Evolutionary conservation across 2,329 filamentous ascomycete species (phyloP).

Genomic region (Xylaria digitata): DNA sequence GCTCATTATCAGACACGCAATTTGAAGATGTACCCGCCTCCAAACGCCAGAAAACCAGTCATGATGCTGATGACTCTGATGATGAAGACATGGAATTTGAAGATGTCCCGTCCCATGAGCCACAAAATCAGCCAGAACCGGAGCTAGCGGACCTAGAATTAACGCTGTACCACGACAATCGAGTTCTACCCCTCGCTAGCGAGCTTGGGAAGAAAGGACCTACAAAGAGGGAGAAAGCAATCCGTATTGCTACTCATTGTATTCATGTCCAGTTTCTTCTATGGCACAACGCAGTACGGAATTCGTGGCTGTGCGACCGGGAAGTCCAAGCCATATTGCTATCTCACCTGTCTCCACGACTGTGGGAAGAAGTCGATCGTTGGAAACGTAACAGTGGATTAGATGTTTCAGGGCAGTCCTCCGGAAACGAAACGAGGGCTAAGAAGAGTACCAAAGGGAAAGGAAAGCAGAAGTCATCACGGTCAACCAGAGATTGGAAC

Average conservation of each 20-base stretch:
- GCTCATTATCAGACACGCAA: slow-evolving; percentile 67
- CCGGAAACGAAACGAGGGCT: slow-evolving; percentile 51
- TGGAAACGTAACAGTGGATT: slow-evolving; percentile 78
- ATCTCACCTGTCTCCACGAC: slow-evolving; percentile 73
- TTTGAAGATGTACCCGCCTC: slow-evolving; percentile 62
- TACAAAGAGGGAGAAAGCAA: slow-evolving; percentile 83
- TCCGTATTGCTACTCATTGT: slow-evolving; percentile 83
- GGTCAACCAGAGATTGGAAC: slow-evolving; percentile 74
- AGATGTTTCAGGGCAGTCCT: slow-evolving; percentile 54
- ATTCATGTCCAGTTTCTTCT: slow-evolving; percentile 89
- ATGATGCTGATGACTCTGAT: slow-evolving; percentile 51
- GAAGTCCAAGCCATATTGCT: slow-evolving; percentile 81
- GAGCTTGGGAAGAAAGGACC: slow-evolving; percentile 82
- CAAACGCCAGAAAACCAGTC: slow-evolving; percentile 55
- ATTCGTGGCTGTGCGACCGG: slow-evolving; percentile 83
- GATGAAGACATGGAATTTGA: slow-evolving; percentile 71
- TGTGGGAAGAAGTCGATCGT: slow-evolving; percentile 78
- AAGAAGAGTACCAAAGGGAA: slow-evolving; percentile 54
- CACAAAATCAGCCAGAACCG: slow-evolving; percentile 57
- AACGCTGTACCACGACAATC: slow-evolving; percentile 70
- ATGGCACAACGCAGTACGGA: slow-evolving; percentile 89
- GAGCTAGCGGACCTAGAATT: slow-evolving; percentile 78
- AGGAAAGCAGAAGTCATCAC: slow-evolving; percentile 48
- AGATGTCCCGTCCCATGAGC: slow-evolving; percentile 59
- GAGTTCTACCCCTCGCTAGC: slow-evolving; percentile 71